Evolutionary conservation across 2,329 filamentous ascomycete genomes (phyloP).

Genomic region (Xylariaceae sp.): DNA sequence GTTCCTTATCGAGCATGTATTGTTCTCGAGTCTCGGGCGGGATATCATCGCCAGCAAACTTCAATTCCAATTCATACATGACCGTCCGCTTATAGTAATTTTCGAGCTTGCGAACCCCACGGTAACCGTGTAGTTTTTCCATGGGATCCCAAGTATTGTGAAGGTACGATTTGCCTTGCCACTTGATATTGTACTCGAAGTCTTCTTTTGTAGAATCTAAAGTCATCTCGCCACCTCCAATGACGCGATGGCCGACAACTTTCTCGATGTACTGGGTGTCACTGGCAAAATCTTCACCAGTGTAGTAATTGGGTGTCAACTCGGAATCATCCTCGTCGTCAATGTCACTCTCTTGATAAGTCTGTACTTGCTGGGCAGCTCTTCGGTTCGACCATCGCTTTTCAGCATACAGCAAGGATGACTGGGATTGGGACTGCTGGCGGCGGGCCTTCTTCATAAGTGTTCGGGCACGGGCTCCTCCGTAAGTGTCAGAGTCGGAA

Average conservation of each 20-base stretch:
- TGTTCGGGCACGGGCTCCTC: constrained; percentile 70
- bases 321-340: constrained; percentile 69
- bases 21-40: constrained; percentile 87
- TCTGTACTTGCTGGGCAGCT: constrained; percentile 68
- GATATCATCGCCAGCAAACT: constrained; percentile 72
- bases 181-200: constrained; percentile 93
- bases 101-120: constrained; percentile 85
- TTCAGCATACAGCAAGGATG: constrained; percentile 70
- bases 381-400: constrained; percentile 90
- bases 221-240: constrained; percentile 64
- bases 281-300: constrained; percentile 69
- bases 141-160: constrained; percentile 94
- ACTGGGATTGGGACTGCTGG: constrained; percentile 65
- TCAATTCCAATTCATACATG: constrained; percentile 76
- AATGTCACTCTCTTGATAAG: constrained; percentile 68
- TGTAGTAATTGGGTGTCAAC: constrained; percentile 71
- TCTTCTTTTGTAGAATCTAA: constrained; percentile 68
- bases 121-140: constrained; percentile 72
- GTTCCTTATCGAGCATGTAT: constrained; percentile 92
- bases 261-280: constrained; percentile 85
- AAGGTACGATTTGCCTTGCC: constrained; percentile 93
- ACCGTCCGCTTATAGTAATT: constrained; percentile 92
- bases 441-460: constrained; percentile 77
- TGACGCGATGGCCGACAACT: constrained; percentile 83
- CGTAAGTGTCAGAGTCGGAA: constrained; percentile 77